phyloP scores from a whole-genome alignment of 495 filamentous ascomycete genomes.

The Lophium mytilinum region DNA sequence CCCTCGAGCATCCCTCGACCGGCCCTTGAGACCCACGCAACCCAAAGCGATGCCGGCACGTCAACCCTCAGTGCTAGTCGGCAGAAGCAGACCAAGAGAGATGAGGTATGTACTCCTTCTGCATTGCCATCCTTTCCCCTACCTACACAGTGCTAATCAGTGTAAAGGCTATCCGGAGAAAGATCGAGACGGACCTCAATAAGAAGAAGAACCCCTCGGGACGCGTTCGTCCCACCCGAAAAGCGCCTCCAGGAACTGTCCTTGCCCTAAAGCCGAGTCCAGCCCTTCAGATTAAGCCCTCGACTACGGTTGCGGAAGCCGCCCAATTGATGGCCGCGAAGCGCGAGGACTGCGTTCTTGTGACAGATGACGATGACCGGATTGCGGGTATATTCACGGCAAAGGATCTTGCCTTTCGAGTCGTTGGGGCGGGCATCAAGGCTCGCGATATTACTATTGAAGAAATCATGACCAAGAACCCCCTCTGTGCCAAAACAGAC shows the following conservation, averaged over 20 bases:
- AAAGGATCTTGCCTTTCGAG: conserved; percentile 95
- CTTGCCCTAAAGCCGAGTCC: conserved; percentile 90
- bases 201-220: conserved; percentile 81
- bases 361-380: conserved; percentile 95
- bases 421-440: conserved; percentile 89
- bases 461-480: conserved; percentile 99
- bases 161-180: conserved; percentile 83
- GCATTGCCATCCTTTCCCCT: background rate
- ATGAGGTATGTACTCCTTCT: conserved; percentile 66
- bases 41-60: conserved; percentile 59
- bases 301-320: conserved; percentile 88
- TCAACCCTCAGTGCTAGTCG: conserved; percentile 79
- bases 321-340: conserved; percentile 99
- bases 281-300: conserved; percentile 95
- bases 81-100: conserved; percentile 90
- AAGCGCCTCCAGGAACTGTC: conserved; percentile 92
- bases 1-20: conserved; percentile 81
- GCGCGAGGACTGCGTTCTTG: conserved; percentile 96
- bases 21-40: conserved; percentile 54
- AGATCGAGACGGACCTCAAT: conserved; percentile 94
- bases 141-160: conserved; percentile 17
- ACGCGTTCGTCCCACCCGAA: conserved; percentile 74
- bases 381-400: conserved; percentile 99
- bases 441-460: conserved; percentile 83
- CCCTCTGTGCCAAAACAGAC: conserved; percentile 91